Evolutionary conservation across 1,139 yeast species (phyloP).

Genomic region (Hyphopichia fennica): DNA sequence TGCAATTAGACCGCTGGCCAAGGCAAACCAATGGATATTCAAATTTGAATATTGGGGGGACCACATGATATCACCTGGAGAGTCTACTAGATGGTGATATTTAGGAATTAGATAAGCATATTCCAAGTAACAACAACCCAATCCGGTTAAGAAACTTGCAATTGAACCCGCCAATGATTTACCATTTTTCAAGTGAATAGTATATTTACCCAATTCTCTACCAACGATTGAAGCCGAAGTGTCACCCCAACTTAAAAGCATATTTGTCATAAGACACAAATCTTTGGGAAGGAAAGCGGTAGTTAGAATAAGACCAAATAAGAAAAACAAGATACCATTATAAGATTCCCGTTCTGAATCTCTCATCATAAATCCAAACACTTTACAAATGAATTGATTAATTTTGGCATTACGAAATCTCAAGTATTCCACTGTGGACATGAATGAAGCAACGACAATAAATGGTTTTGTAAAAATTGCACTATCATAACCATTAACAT

Average conservation of each 20-base stretch:
- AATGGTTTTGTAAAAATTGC: slow-evolving; percentile 12
- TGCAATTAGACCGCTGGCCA: slow-evolving; percentile 15
- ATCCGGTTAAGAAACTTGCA: slow-evolving; percentile 16
- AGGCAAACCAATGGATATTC: slow-evolving; percentile 10
- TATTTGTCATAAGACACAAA: slow-evolving; percentile 13
- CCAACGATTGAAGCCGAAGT: slow-evolving; percentile 20
- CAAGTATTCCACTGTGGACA: slow-evolving; percentile 12
- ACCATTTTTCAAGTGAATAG: slow-evolving; percentile 13
- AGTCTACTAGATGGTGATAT: slow-evolving; percentile 11
- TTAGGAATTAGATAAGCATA: slow-evolving; percentile 16
- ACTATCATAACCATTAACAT: slow-evolving; percentile 13
- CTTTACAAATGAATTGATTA: slow-evolving; percentile 12
- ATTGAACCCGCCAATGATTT: slow-evolving; percentile 20
- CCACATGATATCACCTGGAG: slow-evolving; percentile 16
- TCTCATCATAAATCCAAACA: slow-evolving; percentile 16
- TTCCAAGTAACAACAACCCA: slow-evolving; percentile 13
- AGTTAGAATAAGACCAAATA: slow-evolving; percentile 17
- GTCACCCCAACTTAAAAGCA: slow-evolving; percentile 22
- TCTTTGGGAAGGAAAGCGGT: slow-evolving; percentile 17
- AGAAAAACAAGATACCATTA: slow-evolving; percentile 20
- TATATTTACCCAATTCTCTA: slow-evolving; percentile 13
- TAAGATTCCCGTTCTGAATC: slow-evolving; percentile 12
- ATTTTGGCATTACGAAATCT: slow-evolving; percentile 12
- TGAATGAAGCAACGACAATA: slow-evolving; percentile 7
- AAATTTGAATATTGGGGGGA: slow-evolving; percentile 10